Evolutionary conservation across 352 stramenopile genomes (phyloP).

Genomic region (Blastocystis sp.): DNA sequence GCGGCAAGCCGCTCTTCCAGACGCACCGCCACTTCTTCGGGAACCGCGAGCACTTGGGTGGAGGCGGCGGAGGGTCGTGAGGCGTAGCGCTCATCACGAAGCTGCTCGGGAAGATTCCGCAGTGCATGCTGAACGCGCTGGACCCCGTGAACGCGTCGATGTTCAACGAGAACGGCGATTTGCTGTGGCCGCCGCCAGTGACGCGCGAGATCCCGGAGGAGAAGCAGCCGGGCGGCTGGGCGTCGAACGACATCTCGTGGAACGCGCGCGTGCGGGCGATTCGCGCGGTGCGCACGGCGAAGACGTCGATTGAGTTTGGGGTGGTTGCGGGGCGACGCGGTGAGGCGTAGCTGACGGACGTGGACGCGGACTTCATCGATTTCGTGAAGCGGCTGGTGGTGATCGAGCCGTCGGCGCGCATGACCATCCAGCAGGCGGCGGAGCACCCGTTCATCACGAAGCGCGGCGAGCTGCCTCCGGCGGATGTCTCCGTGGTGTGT

Average conservation of each 20-base stretch:
- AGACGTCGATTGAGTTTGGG: slow-evolving; percentile 60
- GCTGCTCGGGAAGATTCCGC: slow-evolving; percentile 66
- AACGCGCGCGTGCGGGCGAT: slow-evolving; percentile 35
- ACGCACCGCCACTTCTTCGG: slow-evolving; percentile 70
- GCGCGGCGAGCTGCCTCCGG: slow-evolving; percentile 27
- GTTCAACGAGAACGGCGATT: slow-evolving; percentile 57
- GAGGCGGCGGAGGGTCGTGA: background rate
- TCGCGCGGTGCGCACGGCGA: slow-evolving; percentile 38
- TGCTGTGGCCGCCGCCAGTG: slow-evolving; percentile 65
- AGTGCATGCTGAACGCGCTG: slow-evolving; percentile 15
- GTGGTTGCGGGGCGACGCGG: background rate
- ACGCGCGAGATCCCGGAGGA: slow-evolving; percentile 61
- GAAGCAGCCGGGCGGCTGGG: slow-evolving; percentile 67
- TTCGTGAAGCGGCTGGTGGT: slow-evolving; percentile 75
- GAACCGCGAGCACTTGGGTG: slow-evolving; percentile 65
- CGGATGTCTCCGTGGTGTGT: slow-evolving; percentile 43
- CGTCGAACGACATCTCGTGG: slow-evolving; percentile 67
- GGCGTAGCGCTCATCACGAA: slow-evolving; percentile 56
- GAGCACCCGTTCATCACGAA: slow-evolving; percentile 79
- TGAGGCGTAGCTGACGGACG: slow-evolving; percentile 33
- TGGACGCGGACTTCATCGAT: slow-evolving; percentile 74
- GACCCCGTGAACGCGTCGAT: slow-evolving; percentile 29
- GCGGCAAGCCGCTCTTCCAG: slow-evolving; percentile 67
- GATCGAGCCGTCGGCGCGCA: slow-evolving; percentile 76
- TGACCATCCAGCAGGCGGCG: slow-evolving; percentile 81